Base-by-base conservation (phyloP, 1,284 basidiomycete species). In the Ceratobasidium sp. region DNA sequence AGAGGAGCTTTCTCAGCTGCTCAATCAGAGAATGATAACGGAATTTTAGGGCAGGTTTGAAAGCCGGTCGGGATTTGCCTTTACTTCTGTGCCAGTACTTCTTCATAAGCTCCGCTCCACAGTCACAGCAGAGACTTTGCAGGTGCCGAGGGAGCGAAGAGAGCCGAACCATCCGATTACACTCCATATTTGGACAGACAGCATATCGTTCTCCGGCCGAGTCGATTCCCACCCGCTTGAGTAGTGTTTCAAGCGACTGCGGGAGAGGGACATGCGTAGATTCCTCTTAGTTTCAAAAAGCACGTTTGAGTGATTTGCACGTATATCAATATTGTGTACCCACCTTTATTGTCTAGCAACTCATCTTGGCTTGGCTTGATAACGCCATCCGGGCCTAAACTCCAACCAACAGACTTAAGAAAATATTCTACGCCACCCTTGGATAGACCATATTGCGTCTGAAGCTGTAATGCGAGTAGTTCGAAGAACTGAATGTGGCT, bases 201-300 rank as follows among this genome's bases (percentile, higher is more conserved):
- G 55, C 32, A 30, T 58, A 58, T 38, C 41, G 35, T 18, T 58
- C 32, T 30, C 55, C 55, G 32, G 41, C 35, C 30, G 55, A 58
- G 32, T 58, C 55, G 32, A 58, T 58, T 58, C 23, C 32, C n/a
- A 38, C 55, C 41, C 55, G 55, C 55, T 58, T 58, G 30, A 58
- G 55, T 14, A 58, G 55, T 38, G 55, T 38, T 58, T n/a, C n/a
- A n/a, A n/a, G n/a, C 23, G 50, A 52, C 23, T 52, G 50, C n/a
- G 50, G 30, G 50, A 52, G 50, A 28, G 50, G 50, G 16, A 16
- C 50, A 8, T 21, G 13, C 9, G 14, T 26, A 4, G 21, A 21
- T 21, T 52, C 50, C 14, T 21, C 23, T 52, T 52, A 21, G 16
- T 26, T 11, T 26, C 50, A 52, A 28, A 26, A 26, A n/a, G 50